Evolutionary conservation across 2,329 filamentous ascomycete species (phyloP).

Genomic region (Colletotrichum cordylinicola): DNA sequence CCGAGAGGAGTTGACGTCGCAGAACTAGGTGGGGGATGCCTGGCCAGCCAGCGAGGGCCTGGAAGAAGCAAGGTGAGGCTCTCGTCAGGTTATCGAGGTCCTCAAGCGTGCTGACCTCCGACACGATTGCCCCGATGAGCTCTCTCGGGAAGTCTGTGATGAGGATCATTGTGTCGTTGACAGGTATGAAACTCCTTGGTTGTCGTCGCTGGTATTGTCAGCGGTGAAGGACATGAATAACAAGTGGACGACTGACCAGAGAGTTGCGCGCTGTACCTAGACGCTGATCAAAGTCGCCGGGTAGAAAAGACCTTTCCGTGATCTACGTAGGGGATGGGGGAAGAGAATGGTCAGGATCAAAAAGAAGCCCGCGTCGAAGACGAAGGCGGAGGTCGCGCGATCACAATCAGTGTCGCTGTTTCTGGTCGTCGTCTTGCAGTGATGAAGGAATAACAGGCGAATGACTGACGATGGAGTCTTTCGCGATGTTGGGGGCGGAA

Average conservation of each 20-base stretch:
- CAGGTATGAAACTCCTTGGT: no score
- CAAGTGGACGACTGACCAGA: neutral
- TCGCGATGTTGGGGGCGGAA: neutral
- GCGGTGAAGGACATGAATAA: neutral
- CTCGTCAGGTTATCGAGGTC: neutral
- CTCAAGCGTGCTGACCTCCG: neutral
- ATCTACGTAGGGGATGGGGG: rapidly evolving
- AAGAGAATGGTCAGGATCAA: neutral
- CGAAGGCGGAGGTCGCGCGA: rapidly evolving
- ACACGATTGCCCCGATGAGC: neutral
- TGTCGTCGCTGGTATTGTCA: neutral
- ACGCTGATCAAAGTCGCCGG: neutral
- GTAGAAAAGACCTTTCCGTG: neutral
- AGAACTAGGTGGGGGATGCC: neutral
- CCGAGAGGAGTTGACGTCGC: neutral
- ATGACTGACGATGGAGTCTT: neutral
- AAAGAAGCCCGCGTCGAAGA: rapidly evolving
- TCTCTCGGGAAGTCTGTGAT: neutral
- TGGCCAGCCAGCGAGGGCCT: neutral
- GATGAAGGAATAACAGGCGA: neutral
- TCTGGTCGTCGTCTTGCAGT: neutral
- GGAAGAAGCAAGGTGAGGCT: neutral
- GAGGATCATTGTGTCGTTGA: neutral
- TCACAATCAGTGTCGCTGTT: neutral
- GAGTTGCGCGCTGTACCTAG: neutral